Evolutionary conservation across 352 stramenopile species (phyloP).

Genomic region (Pythium scleroteichum): DNA sequence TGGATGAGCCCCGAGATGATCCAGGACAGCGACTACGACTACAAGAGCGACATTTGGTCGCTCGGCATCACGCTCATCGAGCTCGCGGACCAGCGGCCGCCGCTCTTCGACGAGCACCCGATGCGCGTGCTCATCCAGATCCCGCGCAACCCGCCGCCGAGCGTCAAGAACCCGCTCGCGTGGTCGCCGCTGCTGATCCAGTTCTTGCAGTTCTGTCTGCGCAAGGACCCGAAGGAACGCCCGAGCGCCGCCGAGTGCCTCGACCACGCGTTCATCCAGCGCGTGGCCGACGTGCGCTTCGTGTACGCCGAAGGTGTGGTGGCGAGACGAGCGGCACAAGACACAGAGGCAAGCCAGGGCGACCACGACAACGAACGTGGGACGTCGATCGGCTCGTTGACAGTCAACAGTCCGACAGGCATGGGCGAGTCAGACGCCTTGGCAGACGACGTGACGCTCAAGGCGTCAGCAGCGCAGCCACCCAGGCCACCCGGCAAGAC

Average conservation of each 20-base stretch:
- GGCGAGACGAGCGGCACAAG: not conserved
- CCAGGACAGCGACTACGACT: conserved; percentile 90
- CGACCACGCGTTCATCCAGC: conserved; percentile 86
- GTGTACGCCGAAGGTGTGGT: conserved; percentile 14
- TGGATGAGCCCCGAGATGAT: conserved; percentile 96
- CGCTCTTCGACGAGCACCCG: conserved; percentile 89
- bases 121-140: conserved; percentile 84
- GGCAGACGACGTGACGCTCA: conserved; percentile 27
- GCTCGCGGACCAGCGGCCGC: conserved; percentile 89
- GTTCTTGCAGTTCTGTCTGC: conserved; percentile 86
- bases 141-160: conserved; percentile 79
- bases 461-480: conserved; percentile 5
- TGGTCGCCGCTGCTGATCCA: conserved; percentile 83
- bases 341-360: too few relatives aligned
- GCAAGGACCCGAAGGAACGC: conserved; percentile 67
- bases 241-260: conserved; percentile 88
- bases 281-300: conserved; percentile 33
- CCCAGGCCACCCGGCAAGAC: conserved; percentile 1
- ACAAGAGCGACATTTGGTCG: conserved; percentile 91
- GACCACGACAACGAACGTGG: not conserved
- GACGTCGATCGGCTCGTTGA: not conserved
- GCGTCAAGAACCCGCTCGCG: conserved; percentile 58
- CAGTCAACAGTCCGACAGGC: not conserved
- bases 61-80: conserved; percentile 92
- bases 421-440: conserved; percentile 12